Percentiles rank a stretch among this genome's conserved stretches.
Evolutionary conservation across 2,329 filamentous ascomycete species (phyloP).

Genomic region (Nigrospora osmanthi): DNA sequence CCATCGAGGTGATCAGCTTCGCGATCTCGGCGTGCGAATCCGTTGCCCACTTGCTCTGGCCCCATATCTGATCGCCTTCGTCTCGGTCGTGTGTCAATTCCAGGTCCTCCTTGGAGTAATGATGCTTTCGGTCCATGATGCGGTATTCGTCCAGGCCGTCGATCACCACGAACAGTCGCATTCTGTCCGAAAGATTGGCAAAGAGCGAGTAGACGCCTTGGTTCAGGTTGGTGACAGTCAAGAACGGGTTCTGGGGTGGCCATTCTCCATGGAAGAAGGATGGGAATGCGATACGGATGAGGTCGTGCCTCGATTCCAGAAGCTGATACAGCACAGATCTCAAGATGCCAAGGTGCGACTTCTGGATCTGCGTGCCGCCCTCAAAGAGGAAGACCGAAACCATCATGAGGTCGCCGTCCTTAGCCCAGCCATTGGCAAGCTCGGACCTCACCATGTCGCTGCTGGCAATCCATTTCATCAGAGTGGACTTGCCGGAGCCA

Average conservation of each 20-base stretch:
- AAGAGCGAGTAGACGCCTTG: slow-evolving; percentile 21
- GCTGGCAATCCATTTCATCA: slow-evolving; percentile 6
- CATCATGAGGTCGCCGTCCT: slow-evolving; percentile 2
- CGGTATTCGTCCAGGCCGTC: slow-evolving; percentile 23
- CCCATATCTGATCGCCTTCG: slow-evolving; percentile 19
- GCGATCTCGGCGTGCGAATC: slow-evolving; percentile 19
- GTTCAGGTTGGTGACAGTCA: slow-evolving; percentile 14
- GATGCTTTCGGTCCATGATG: slow-evolving; percentile 22
- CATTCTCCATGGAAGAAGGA: slow-evolving; percentile 17
- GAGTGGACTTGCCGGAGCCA: slow-evolving; percentile 12
- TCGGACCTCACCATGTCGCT: neutral
- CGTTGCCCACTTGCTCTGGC: slow-evolving; percentile 20
- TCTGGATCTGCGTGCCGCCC: slow-evolving; percentile 4
- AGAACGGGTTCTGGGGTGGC: slow-evolving; percentile 20
- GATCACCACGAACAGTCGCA: slow-evolving; percentile 18
- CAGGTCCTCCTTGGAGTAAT: slow-evolving; percentile 18
- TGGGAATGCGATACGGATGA: slow-evolving; percentile 4
- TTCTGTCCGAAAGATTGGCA: slow-evolving; percentile 16
- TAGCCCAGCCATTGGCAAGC: slow-evolving; percentile 1
- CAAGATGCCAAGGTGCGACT: slow-evolving; percentile 3
- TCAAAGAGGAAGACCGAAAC: slow-evolving; percentile 2
- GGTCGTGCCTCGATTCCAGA: slow-evolving; percentile 2
- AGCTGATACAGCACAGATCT: slow-evolving; percentile 4
- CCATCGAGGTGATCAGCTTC: slow-evolving; percentile 18
- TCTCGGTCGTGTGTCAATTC: slow-evolving; percentile 18